Base-by-base conservation (phyloP, 2,329 filamentous ascomycete genomes). In the Phyllosticta citrichinensis region DNA sequence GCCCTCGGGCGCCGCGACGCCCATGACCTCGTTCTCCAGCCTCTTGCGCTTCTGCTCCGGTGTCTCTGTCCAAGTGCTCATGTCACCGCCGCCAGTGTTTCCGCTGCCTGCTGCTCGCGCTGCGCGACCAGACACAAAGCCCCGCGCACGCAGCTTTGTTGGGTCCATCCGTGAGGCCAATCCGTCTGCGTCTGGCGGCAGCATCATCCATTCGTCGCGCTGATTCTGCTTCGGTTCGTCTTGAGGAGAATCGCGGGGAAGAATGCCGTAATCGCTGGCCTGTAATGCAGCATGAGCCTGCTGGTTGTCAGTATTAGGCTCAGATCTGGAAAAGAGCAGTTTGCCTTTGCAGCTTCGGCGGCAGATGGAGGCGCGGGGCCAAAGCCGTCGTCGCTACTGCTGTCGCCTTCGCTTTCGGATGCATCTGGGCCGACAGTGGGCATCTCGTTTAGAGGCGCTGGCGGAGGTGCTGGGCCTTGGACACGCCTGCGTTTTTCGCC, bases 1-100 rank as follows among this genome's bases (percentile, higher is more conserved):
- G 5, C 68, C 3, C 65, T 69, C 47, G 58, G 58, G 40, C 25
- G 76, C 75, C 19, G 76, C 76, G 2, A 92, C 83, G 0, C 92
- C 92, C 66, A 97, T 82, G 11, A 96, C 88, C 58, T 94, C 85
- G 71, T 96, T 86, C 67, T 88, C 86, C 22, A 97, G 75, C 50
- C 90, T 82, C 73, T 87, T 86, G 62, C 89, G 84, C 73, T 95
- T 96, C 74, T 97, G 83, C 71, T 93, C 89, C 0, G 91, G 89
- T 9, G 91, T 96, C 73, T 97, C 93, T 0, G 90, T 92, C 93
- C 93, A 97, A 52, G 93, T 84, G 22, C 84, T 85, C 69, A 83
- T 82, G 54, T 75, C 72, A 12, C 71, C 75, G 9, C 68, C 71
- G 4, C 71, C 73, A 5, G 40, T 47, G n/a, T 47, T 47, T 2